Base-by-base conservation (phyloP, 352 stramenopile species). In the Phytophthora pinifolia region DNA sequence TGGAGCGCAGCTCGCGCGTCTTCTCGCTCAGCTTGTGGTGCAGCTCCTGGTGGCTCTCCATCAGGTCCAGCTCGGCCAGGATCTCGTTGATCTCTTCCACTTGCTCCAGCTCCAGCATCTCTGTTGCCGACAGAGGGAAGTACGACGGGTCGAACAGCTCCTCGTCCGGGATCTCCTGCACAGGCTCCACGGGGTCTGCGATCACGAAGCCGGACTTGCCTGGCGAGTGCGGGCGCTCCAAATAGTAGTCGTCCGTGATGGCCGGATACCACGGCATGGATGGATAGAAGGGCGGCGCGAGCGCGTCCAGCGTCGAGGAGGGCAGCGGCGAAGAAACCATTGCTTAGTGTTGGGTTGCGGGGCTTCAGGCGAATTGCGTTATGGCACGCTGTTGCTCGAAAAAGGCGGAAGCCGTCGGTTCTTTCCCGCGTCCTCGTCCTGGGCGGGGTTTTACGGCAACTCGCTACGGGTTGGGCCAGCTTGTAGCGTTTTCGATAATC, bases 11-110 rank as follows among this genome's bases (percentile, higher is more conserved):
- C n/a, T 86, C 78, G 39, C 70, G 72, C 14, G 72, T 79, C 55
- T 79, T 79, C 60, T 86, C 65, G 38, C 54, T 67, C 18, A 85
- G 59, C 54, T 79, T 74, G 58, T 79, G 59, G 53, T 83, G 74
- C 44, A 88, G 60, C 49, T 92, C 82, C 49, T 92, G 65, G 54
- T 87, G 82, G 29, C 69, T 84, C 64, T 92, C 82, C 75, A 92
- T 79, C 44, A 92, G 54, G 14, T 89, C 82, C 54, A 92, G 55
- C 59, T 92, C 82, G 10, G 79, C 82, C 36, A 92, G 66, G 50
- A 92, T 76, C 54, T 76, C 76, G 50, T 92, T 92, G 43, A 92
- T 70, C 65, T 89, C 79, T 44, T 92, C 82, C 43, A 92, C 72
- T 59, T 89, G 77, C 49, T 89, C 82, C 50, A 92, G 58, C 43